A percentile compares a stretch with the other conserved stretches of the same genome.
Evolutionary conservation across 345 rosid genomes (phyloP).

Genomic region (Passiflora organensis): DNA sequence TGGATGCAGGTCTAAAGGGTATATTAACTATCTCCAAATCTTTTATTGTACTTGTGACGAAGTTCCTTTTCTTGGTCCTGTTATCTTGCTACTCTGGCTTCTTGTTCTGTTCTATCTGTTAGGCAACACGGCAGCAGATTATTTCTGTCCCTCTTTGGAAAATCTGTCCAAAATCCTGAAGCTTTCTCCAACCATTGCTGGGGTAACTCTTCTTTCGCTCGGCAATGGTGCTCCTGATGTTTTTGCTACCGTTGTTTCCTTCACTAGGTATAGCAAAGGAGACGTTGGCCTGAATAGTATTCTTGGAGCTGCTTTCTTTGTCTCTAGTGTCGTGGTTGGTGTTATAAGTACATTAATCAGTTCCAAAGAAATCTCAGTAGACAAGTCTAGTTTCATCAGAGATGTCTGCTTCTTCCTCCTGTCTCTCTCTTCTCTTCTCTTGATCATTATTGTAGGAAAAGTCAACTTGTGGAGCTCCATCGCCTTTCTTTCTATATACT

Average conservation of each 20-base stretch:
- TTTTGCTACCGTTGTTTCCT: conserved; percentile 76
- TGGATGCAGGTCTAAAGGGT: conserved; percentile 68
- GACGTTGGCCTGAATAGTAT: conserved; percentile 75
- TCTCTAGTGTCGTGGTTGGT: conserved; percentile 76
- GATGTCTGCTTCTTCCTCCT: conserved; percentile 67
- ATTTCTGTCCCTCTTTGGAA: conserved; percentile 77
- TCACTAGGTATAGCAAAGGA: conserved; percentile 56
- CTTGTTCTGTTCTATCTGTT: conserved; percentile 63
- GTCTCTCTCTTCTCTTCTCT: conserved; percentile 50
- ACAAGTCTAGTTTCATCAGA: conserved; percentile 60
- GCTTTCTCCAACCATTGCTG: conserved; percentile 82
- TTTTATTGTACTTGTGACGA: conserved; percentile 63
- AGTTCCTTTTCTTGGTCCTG: conserved; percentile 41
- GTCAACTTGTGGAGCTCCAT: conserved; percentile 59
- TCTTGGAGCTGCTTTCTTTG: conserved; percentile 78
- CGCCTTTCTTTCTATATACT: conserved; percentile 53
- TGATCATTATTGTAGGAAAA: conserved; percentile 47
- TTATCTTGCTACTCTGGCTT: conserved; percentile 66
- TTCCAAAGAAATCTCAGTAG: conserved; percentile 38
- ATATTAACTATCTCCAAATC: conserved; percentile 69
- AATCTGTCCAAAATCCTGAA: conserved; percentile 60
- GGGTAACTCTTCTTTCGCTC: conserved; percentile 76
- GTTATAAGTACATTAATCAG: conserved; percentile 45
- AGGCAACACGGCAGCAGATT: conserved; percentile 74
- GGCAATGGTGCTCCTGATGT: conserved; percentile 93